Percentiles rank a stretch among this genome's conserved stretches.
Evolutionary conservation across 139 green algal species (phyloP).

Genomic region (Limnomonas spitsbergensis): DNA sequence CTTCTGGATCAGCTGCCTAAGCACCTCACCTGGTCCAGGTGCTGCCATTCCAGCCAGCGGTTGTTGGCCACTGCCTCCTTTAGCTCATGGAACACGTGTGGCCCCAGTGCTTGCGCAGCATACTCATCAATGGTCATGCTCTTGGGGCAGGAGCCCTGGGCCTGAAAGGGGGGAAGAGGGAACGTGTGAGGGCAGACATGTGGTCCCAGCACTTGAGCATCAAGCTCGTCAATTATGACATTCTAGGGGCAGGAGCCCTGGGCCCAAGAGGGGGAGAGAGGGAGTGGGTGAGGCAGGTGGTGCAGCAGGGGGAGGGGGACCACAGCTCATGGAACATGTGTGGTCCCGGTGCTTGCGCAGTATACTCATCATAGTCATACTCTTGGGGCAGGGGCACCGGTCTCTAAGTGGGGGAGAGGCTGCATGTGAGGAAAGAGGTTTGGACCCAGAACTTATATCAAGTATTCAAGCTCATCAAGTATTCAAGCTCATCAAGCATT

Average conservation of each 20-base stretch:
- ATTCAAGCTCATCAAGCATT: too few relatives aligned
- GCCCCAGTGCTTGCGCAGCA: slow-evolving; percentile 13
- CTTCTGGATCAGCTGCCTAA: too few relatives aligned
- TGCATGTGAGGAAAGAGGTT: too few relatives aligned
- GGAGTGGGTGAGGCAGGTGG: too few relatives aligned
- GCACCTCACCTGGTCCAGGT: slow-evolving; percentile 25
- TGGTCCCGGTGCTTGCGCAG: slow-evolving; percentile 10
- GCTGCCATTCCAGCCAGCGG: slow-evolving; percentile 29
- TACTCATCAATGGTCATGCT: slow-evolving; percentile 19
- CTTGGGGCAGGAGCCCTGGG: slow-evolving; percentile 20
- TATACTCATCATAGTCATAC: slow-evolving; percentile 19
- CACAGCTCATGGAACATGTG: slow-evolving; percentile 24
- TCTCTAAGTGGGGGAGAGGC: neutral
- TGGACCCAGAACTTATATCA: too few relatives aligned
- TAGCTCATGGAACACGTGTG: slow-evolving; percentile 22
- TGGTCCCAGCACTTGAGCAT: too few relatives aligned
- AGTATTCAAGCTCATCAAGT: too few relatives aligned
- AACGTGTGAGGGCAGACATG: too few relatives aligned
- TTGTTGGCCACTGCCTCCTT: slow-evolving; percentile 20
- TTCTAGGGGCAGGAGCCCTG: too few relatives aligned
- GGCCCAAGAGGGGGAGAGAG: too few relatives aligned
- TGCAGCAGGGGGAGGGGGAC: too few relatives aligned
- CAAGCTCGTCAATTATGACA: too few relatives aligned
- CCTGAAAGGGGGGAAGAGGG: slow-evolving; percentile 4
- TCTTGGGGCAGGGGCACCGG: slow-evolving; percentile 17